A percentile compares a stretch with the other conserved stretches of the same genome.
Conservation (phyloP, 352 stramenopile species). For the Pythium dissotocum region DNA sequence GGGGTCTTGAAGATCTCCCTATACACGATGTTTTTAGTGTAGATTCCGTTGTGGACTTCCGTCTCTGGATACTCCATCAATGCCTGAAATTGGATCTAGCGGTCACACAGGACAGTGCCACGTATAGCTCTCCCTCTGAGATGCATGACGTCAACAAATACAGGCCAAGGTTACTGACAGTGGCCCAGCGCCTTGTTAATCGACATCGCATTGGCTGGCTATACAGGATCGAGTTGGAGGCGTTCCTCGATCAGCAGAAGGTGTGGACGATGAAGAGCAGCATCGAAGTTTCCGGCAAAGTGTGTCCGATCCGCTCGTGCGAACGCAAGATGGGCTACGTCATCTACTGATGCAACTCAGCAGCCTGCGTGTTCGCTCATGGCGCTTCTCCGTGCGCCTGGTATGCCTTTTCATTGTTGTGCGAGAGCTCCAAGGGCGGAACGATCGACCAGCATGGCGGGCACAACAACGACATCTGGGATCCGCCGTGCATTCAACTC, state of each 20-base stretch:
- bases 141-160: no score
- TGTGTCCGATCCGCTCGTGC: not conserved
- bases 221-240: not conserved
- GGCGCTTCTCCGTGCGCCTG: not conserved
- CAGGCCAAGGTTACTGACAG: no score
- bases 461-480: not conserved
- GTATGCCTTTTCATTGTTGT: not conserved
- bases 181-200: no score
- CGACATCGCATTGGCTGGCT: no score
- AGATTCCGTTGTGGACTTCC: conserved; percentile 13
- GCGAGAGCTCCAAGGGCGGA: not conserved
- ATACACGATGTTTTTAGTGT: conserved; percentile 30
- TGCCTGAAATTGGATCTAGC: conserved; percentile 18
- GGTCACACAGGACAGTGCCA: conserved; percentile 24
- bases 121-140: not conserved
- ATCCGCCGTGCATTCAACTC: no score
- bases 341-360: conserved; percentile 2
- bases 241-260: conserved; percentile 7
- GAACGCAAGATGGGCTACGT: conserved; percentile 1
- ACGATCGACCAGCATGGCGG: not conserved
- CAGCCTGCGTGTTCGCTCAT: not conserved
- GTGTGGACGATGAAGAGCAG: conserved; percentile 9
- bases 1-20: not conserved
- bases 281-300: not conserved
- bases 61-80: not conserved